Base-by-base conservation (phyloP, 306 rosid genomes). In the Geum urbanum region DNA sequence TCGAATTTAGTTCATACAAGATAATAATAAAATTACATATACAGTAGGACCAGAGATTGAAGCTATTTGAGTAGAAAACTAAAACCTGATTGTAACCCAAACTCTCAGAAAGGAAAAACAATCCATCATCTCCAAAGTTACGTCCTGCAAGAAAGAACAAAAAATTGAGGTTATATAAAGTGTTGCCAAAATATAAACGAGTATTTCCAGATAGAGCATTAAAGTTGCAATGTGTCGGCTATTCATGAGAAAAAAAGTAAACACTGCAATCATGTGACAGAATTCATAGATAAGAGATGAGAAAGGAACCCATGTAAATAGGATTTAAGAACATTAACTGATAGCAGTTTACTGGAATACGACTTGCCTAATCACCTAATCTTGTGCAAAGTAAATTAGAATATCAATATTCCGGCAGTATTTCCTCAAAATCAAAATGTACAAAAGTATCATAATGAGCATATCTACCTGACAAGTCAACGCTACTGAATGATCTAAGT, bases 51-150 rank as follows among this genome's bases (percentile, higher is more conserved):
- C 62, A 67, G 39, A 54, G 24, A 75, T 20, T 67, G 37, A 35
- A 44, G 76, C 73, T 13, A 56, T 41, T 67, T 49, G 47, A 58
- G 51, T 15, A 75, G 72, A 72, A 46, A 65, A 45, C 65, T 20
- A 68, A 65, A 57, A 90, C 98, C 95, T 86, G 92, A 79, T 94
- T 94, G 77, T 75, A 94, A 55, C 87, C 97, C 76, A 94, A 88
- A 84, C 96, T 89, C 83, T 87, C 89, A 14, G 97, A 85, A 70
- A 94, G 97, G 80, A 88, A 91, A 84, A 88, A 85, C 61, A 94
- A 76, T 46, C 99, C 99, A 68, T 94, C 97, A 79, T 94, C 95
- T 40, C 99, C 96, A 80, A 94, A 91, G 84, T 86, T 94, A 72
- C 88, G 92, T n/a, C 92, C 99, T 94, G 89, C 74, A 76, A 37